A percentile compares a stretch with the other conserved stretches of the same genome.
Evolutionary conservation across 306 rosid genomes (phyloP).

Genomic region (Sophora flavescens): DNA sequence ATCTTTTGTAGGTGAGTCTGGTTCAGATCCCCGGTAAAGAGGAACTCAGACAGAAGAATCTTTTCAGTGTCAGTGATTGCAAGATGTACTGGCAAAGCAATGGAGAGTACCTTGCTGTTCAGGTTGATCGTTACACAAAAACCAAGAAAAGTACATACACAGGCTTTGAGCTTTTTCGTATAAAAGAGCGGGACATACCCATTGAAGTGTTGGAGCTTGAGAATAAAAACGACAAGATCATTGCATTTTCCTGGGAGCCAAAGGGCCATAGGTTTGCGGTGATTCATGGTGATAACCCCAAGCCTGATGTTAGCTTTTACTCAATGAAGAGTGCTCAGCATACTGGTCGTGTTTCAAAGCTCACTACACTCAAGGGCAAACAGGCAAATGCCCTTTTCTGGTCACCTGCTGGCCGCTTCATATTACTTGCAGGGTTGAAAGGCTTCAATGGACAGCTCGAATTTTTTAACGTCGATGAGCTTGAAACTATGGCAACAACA

Average conservation of each 20-base stretch:
- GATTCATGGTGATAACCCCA: slow-evolving; percentile 79
- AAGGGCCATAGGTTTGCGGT: slow-evolving; percentile 81
- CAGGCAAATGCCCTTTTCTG: slow-evolving; percentile 83
- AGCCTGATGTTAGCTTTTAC: slow-evolving; percentile 75
- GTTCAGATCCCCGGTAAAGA: slow-evolving; percentile 78
- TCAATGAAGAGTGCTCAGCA: slow-evolving; percentile 64
- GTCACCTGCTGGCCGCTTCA: slow-evolving; percentile 74
- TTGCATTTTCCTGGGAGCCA: slow-evolving; percentile 84
- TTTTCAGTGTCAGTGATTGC: slow-evolving; percentile 83
- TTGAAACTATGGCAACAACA: slow-evolving; percentile 80
- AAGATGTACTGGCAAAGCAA: slow-evolving; percentile 87
- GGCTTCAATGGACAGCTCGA: slow-evolving; percentile 76
- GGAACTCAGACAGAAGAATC: slow-evolving; percentile 77
- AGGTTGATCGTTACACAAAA: slow-evolving; percentile 80
- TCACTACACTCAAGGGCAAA: slow-evolving; percentile 75
- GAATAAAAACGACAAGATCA: slow-evolving; percentile 77
- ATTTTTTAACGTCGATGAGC: slow-evolving; percentile 77
- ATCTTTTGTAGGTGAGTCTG: slow-evolving; percentile 67
- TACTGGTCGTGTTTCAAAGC: slow-evolving; percentile 69
- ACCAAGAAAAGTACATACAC: slow-evolving; percentile 78
- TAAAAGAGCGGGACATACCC: slow-evolving; percentile 76
- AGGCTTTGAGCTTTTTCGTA: slow-evolving; percentile 79
- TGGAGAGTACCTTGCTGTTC: slow-evolving; percentile 83
- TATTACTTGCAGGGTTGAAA: slow-evolving; percentile 75
- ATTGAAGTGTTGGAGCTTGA: slow-evolving; percentile 80